Base-by-base conservation (phyloP, 2,329 filamentous ascomycete species). In the Aspergillus ruber region DNA sequence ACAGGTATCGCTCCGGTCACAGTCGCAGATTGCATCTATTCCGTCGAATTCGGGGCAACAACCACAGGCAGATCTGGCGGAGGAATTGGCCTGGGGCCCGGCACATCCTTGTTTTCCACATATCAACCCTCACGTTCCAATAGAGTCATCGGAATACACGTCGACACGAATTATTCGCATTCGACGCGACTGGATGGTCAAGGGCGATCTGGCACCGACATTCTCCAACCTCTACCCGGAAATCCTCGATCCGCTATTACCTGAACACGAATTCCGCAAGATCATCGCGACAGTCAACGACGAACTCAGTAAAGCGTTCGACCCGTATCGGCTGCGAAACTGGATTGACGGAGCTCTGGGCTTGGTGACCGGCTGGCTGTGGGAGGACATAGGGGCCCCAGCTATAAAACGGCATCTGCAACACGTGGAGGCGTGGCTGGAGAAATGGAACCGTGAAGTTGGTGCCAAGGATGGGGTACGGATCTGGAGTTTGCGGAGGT, bases 141-240 rank as follows among this genome's bases (percentile, higher is more conserved):
- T 87, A 9, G 76, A 83, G 48, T 94, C 88, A 6, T 76, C 80
- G 12, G 82, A 94, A 55, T 88, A 88, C 61, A 69, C 77, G 41
- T 82, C 77, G 6, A 98, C 93, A 2, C 85, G 91, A 48, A 87
- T 98, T 54, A 96, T 98, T 60, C 85, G 93, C 13, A 85, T 98
- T 53, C 84, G 85, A 49, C 81, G 93, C 38, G 93, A 98, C 68
- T 98, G 90, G 87, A 84, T 97, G 70, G 69, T 90, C 25, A 81
- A 84, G 51, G 93, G 91, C 32, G 93, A 98, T 67, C 74, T 95
- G 23, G 91, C 90, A 1, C 93, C 93, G 0, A 89, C 90, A 0
- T 97, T 94, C 64, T 93, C 88, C 13, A 96, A 97, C 60, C 76
- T 96, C 2, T 98, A 98, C 61, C 93, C 93, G 0, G 93, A 98